These are phyloP conservation scores for Otatea glauca DNA, from an alignment of 176 grass and related monocot genomes.

Conservation along the genomic window DNA sequence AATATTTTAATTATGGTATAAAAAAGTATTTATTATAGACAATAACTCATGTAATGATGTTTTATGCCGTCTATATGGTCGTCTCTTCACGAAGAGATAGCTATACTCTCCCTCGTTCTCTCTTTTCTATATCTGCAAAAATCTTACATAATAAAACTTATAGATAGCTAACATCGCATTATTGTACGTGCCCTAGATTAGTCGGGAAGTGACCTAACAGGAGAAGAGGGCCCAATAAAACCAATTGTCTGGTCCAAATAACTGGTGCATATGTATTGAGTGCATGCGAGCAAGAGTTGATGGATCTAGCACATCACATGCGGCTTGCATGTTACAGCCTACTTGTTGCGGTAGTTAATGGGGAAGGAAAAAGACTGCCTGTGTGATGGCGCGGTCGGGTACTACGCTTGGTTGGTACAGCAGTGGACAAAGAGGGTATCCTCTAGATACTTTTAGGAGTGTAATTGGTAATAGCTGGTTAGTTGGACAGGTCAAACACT, in stretches of 20 bases:
- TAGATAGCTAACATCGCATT: too few relatives aligned
- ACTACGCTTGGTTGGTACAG: slow-evolving; percentile 12
- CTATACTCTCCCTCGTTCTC: too few relatives aligned
- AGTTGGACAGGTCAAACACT: not conserved
- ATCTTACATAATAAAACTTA: too few relatives aligned
- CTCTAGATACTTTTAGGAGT: not conserved
- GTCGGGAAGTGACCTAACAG: slow-evolving; percentile 19
- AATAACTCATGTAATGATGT: too few relatives aligned
- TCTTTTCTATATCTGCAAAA: too few relatives aligned
- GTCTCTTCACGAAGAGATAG: too few relatives aligned
- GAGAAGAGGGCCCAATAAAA: slow-evolving; percentile 33
- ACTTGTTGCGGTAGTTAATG: slow-evolving; percentile 43
- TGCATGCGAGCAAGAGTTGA: slow-evolving; percentile 45
- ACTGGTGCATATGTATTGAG: slow-evolving; percentile 39
- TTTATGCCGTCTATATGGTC: too few relatives aligned
- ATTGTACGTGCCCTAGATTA: not conserved
- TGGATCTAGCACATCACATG: slow-evolving; percentile 40
- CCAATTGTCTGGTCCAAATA: slow-evolving; percentile 49
- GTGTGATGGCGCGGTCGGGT: slow-evolving; percentile 53
- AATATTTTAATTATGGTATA: too few relatives aligned
- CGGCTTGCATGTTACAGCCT: slow-evolving; percentile 23
- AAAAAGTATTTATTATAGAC: too few relatives aligned
- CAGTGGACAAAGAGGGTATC: not conserved
- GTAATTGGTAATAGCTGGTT: not conserved
- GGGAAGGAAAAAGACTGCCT: slow-evolving; percentile 43